Conservation (phyloP, 495 filamentous ascomycete genomes). For the Penicillium steckii region DNA sequence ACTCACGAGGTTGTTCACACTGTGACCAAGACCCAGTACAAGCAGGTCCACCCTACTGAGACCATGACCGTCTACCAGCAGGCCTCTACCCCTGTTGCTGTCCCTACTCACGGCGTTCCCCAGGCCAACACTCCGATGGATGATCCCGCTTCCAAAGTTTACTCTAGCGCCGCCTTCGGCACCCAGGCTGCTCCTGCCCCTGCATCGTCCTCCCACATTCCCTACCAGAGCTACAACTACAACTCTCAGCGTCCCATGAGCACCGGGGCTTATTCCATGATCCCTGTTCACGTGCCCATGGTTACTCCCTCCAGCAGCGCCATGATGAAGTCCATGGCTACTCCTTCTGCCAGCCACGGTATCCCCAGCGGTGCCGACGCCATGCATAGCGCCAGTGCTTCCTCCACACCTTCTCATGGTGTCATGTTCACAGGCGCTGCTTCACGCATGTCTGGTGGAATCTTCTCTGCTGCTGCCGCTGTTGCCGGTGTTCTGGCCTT, state of each 20-base stretch:
- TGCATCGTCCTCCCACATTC: conserved; percentile 5
- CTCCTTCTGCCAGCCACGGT: conserved; percentile 4
- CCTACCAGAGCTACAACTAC: conserved; percentile 9
- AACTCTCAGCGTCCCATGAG: conserved; percentile 11
- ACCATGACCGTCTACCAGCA: conserved; percentile 3
- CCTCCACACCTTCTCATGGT: conserved; percentile 13
- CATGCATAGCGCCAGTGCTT: conserved; percentile 13
- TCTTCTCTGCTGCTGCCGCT: conserved; percentile 27
- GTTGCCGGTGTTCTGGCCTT: conserved; percentile 34
- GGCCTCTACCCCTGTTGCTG: background rate
- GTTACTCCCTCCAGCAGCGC: conserved; percentile 13
- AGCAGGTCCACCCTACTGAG: conserved; percentile 16
- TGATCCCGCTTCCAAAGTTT: conserved; percentile 3
- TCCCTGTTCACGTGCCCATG: conserved; percentile 35
- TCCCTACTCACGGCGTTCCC: conserved; percentile 4
- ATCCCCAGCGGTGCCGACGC: conserved; percentile 16
- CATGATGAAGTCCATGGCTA: conserved; percentile 9
- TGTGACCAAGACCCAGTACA: conserved; percentile 30
- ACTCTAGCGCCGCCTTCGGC: background rate
- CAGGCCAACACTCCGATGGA: background rate
- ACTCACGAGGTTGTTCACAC: conserved; percentile 29
- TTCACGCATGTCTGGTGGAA: conserved; percentile 25
- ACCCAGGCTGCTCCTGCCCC: conserved; percentile 4
- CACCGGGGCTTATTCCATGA: conserved; percentile 21
- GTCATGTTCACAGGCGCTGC: conserved; percentile 30